phyloP scores from a whole-genome alignment of 768 basidiomycete species.

The Porphyrellus cyaneotinctus region DNA sequence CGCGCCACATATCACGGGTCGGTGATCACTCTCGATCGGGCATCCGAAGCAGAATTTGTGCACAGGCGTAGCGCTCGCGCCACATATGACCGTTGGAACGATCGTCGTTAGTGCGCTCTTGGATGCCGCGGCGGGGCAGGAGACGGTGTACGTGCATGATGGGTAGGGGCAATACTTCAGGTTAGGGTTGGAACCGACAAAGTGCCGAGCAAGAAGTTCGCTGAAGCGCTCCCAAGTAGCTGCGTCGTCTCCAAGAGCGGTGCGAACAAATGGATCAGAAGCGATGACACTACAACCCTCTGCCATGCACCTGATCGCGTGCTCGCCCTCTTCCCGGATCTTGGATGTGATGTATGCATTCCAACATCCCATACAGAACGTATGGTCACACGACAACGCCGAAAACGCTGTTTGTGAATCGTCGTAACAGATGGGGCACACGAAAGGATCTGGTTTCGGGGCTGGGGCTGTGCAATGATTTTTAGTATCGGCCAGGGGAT shows the following conservation, averaged over 20 bases:
- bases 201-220: constrained; percentile 85
- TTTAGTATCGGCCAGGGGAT: background rate
- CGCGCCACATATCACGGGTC: constrained; percentile 85
- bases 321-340: constrained; percentile 78
- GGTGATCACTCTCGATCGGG: constrained; percentile 80
- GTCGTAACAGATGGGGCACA: constrained; percentile 94
- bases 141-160: constrained; percentile 90
- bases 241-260: constrained; percentile 52
- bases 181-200: constrained; percentile 75
- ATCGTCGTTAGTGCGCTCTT: constrained; percentile 69
- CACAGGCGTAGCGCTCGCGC: constrained; percentile 50
- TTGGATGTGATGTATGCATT: constrained; percentile 72
- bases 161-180: constrained; percentile 97
- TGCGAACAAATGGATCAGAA: constrained; percentile 58
- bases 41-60: constrained; percentile 97
- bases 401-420: constrained; percentile 68
- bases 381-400: constrained; percentile 75
- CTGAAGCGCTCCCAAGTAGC: constrained; percentile 69
- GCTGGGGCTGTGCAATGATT: constrained; percentile 13
- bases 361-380: constrained; percentile 86
- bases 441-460: constrained; percentile 50
- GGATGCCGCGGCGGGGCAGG: constrained; percentile 76
- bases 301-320: constrained; percentile 73
- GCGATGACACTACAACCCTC: constrained; percentile 66
- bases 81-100: constrained; percentile 88